Evolutionary conservation across 306 rosid species (phyloP).

Genomic region (Vigna mungo): DNA sequence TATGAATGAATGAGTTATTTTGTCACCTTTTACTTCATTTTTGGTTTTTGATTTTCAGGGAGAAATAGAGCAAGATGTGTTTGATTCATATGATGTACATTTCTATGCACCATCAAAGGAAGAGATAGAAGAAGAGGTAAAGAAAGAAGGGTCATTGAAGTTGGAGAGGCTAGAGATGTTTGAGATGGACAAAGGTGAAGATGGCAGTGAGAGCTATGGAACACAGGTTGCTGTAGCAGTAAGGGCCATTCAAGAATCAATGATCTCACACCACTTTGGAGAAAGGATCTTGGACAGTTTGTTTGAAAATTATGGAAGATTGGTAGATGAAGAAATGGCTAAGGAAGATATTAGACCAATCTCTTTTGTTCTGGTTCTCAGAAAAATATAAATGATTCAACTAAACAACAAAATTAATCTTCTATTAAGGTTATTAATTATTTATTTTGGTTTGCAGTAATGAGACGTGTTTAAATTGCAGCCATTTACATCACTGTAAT

Average conservation of each 20-base stretch:
- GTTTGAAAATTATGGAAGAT: constrained; percentile 63
- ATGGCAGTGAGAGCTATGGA: constrained; percentile 63
- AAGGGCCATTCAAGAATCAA: constrained; percentile 90
- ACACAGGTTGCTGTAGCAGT: constrained; percentile 69
- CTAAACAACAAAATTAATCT: not conserved
- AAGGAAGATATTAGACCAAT: constrained; percentile 69
- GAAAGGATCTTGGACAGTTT: constrained; percentile 67
- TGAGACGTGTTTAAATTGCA: constrained; percentile 24
- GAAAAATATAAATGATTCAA: constrained; percentile 46
- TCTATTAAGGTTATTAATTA: not conserved
- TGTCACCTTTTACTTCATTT: not conserved
- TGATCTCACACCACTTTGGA: constrained; percentile 82
- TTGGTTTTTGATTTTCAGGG: constrained; percentile 55
- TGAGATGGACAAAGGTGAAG: constrained; percentile 53
- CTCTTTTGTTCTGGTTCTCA: constrained; percentile 68
- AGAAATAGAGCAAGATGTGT: constrained; percentile 65
- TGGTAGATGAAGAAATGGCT: constrained; percentile 66
- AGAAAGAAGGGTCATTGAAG: constrained; percentile 71
- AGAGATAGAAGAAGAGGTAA: constrained; percentile 78
- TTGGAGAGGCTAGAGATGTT: constrained; percentile 69
- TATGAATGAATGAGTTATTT: not conserved
- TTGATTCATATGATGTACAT: constrained; percentile 87
- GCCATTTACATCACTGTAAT: constrained; percentile 12
- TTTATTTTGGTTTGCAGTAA: constrained; percentile 24
- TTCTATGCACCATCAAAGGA: constrained; percentile 88